These are phyloP conservation scores for Acer yangbiense DNA, from an alignment of 345 rosid species.

Conservation along the genomic window DNA sequence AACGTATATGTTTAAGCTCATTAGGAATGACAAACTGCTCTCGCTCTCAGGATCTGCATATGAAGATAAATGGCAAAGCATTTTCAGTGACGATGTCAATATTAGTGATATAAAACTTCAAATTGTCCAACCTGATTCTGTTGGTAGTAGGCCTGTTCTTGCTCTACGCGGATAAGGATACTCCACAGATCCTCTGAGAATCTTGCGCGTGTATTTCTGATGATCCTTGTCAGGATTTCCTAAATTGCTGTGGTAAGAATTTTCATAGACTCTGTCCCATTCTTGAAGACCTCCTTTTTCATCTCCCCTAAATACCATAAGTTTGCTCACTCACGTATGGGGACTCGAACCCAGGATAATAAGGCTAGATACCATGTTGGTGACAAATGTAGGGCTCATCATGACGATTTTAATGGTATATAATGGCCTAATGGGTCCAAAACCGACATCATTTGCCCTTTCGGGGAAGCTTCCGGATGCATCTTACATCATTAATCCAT, in stretches of 20 bases:
- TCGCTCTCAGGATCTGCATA: slow-evolving; percentile 46
- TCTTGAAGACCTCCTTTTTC: slow-evolving; percentile 63
- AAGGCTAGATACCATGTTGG: no score
- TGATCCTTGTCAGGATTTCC: slow-evolving; percentile 38
- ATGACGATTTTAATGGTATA: no score
- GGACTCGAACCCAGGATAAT: no score
- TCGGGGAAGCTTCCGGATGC: no score
- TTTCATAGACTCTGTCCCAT: slow-evolving; percentile 82
- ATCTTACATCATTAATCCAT: no score
- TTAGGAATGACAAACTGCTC: slow-evolving; percentile 45
- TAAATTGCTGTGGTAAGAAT: slow-evolving; percentile 21
- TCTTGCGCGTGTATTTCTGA: slow-evolving; percentile 44
- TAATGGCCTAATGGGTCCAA: no score
- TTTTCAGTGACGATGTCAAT: background rate
- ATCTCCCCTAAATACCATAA: slow-evolving; percentile 43
- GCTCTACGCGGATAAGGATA: slow-evolving; percentile 86
- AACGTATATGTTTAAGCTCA: slow-evolving; percentile 56
- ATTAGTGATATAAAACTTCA: no score
- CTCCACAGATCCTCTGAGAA: slow-evolving; percentile 70
- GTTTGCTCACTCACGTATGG: no score
- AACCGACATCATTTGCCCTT: no score
- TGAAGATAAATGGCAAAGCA: slow-evolving; percentile 11
- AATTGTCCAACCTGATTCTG: slow-evolving; percentile 33
- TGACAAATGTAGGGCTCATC: no score
- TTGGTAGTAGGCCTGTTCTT: slow-evolving; percentile 66